These are phyloP conservation scores for Vaccinium corymbosum DNA, from an alignment of 148 eudicot genomes.

Conservation along the genomic window DNA sequence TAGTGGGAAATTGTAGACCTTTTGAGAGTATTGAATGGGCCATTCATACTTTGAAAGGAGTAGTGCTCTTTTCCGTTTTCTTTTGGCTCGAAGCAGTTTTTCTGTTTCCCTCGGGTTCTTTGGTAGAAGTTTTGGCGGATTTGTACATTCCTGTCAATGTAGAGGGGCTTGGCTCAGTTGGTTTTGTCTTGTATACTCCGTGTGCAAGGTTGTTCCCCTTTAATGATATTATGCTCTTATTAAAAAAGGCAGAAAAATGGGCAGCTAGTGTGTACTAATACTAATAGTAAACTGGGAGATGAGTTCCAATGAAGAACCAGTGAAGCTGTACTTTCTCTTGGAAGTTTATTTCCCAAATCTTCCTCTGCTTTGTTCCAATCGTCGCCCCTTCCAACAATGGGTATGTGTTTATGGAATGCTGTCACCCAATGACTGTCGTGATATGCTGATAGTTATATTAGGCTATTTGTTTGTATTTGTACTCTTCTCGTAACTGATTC, in stretches of 20 bases:
- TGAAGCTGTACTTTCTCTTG: background rate
- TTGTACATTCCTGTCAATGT: background rate
- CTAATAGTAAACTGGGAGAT: background rate
- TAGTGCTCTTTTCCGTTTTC: background rate
- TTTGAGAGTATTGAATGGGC: background rate
- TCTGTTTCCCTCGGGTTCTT: background rate
- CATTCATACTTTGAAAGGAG: background rate
- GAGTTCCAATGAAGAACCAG: background rate
- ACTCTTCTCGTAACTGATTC: background rate
- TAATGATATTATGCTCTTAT: too few species aligned
- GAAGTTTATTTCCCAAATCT: background rate
- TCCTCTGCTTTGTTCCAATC: background rate
- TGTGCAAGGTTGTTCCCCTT: background rate
- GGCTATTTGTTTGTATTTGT: too few species aligned
- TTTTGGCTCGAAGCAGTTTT: background rate
- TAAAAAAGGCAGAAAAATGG: background rate
- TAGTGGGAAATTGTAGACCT: background rate
- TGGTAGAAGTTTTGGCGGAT: background rate
- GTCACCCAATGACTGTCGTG: conserved; percentile 48
- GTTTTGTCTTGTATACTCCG: background rate
- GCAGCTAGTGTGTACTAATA: too few species aligned
- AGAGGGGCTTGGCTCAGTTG: background rate
- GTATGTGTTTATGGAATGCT: background rate
- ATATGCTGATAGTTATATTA: conserved; percentile 16
- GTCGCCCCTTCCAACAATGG: background rate